Percentiles rank a stretch among this genome's conserved stretches.
These are phyloP conservation scores for Pigoraptor vietnamica DNA, from an alignment of 78 protist genomes.

Conservation along the genomic window DNA sequence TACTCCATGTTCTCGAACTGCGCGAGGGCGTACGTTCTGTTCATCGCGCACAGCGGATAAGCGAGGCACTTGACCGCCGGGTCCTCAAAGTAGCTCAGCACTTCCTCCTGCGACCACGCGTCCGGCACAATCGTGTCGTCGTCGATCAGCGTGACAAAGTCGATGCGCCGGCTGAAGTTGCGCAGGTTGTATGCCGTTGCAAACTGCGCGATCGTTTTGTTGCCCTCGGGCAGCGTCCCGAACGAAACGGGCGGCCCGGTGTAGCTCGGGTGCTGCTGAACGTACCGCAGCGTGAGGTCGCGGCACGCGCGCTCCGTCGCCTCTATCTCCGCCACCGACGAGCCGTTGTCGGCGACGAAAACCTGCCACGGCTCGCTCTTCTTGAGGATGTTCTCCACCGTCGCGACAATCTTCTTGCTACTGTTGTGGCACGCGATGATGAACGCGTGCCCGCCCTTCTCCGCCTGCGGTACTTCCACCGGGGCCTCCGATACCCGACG, in stretches of 20 bases:
- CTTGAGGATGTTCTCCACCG: background rate
- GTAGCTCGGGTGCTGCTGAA: background rate
- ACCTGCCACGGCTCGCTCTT: slow-evolving; percentile 20
- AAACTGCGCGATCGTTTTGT: slow-evolving; percentile 23
- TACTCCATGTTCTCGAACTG: background rate
- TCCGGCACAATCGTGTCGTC: slow-evolving; percentile 23
- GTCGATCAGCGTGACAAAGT: slow-evolving; percentile 19
- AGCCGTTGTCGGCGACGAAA: slow-evolving; percentile 19
- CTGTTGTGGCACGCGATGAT: slow-evolving; percentile 18
- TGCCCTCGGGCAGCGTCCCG: slow-evolving; percentile 9
- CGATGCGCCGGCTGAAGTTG: background rate
- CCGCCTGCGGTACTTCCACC: no score
- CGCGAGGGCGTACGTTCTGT: background rate
- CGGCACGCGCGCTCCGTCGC: background rate
- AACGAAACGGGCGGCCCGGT: background rate
- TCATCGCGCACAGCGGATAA: background rate
- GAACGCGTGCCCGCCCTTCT: background rate
- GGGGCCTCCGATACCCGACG: no score
- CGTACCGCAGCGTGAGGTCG: background rate
- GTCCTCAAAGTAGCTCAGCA: slow-evolving; percentile 2
- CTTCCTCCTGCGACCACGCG: background rate
- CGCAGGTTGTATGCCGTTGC: background rate
- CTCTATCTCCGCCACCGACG: background rate
- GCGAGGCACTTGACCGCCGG: background rate
- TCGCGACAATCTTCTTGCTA: background rate